Evolutionary conservation across 164 flowering plant genomes (phyloP), one percentile per base, ranked within the genome.

Genomic region (Vitis rotundifolia): DNA sequence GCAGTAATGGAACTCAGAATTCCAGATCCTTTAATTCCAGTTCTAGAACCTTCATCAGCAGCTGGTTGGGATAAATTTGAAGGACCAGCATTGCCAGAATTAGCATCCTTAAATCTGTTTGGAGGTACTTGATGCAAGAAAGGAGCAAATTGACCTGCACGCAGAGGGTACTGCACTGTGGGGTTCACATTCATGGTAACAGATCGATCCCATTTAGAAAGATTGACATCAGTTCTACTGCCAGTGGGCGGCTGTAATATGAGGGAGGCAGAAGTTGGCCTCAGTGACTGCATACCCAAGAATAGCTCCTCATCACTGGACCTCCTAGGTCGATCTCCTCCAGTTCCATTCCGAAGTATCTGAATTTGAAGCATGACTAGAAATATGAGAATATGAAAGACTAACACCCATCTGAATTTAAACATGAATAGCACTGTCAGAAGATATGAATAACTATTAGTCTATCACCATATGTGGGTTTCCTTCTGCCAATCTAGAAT

Each of bases 41-140:
- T 92, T 84, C 99, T 84, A 18, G 97, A 94, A 55, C 99, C 97
- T 75, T 94, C 99, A 84, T 94, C 99, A 71, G 97, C 95, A 64
- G 93, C 98, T 26, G 88, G 74, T 47, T 84, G 90, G 67, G 97
- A 81, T 66, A 86, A 79, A 57, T 81, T 49, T 22, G 93, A 83
- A 63, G 92, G 83, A 71, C 85, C 79, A n/a, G 77, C 75, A 78
- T 78, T 80, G 49, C 85, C 79, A n/a, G 77, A 73, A 78, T 77
- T 79, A 49, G 78, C 67, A 22, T 92, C 97, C 75, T 82, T 82
- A 49, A 79, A 83, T 70, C 77, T 81, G 73, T 76, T 82, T 49
- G 92, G 67, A 70, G 79, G 75, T 16, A 70, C 55, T 64, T 86
- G 92, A 75, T 85, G 89, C 51, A 73, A 70, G 60, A 76, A 78